Base-by-base conservation (phyloP, 371 early-diverging fungal genomes). In the Syncephalastrum racemosum region DNA sequence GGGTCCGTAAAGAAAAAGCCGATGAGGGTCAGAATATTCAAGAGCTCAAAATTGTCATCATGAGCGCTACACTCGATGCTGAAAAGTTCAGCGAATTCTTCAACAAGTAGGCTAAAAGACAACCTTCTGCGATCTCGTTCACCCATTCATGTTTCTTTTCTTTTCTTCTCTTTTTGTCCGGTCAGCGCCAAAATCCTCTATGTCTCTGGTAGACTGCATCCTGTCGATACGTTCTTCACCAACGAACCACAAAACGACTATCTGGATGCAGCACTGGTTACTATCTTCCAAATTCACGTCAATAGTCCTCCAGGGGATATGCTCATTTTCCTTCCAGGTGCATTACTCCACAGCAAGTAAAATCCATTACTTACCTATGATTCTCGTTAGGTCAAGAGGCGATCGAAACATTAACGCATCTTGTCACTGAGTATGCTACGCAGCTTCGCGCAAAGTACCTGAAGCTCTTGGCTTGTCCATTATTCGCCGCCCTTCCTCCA, bases 41-140 rank as follows among this genome's bases (percentile, higher is more conserved):
- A 55, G 81, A 90, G 65, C 77, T 97, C 16, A 96, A 92, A 72
- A 85, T 98, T 18, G 82, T 99, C 14, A 85, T 99, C 56, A 99
- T 99, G 99, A 93, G 92, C 69, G 99, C 99, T 13, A 99, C 99
- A 0, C 71, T 98, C 50, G 93, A 98, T 68, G 92, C 96, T 2
- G 92, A 93, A 53, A 84, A 88, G 54, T 97, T 98, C 58, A 87
- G 93, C 2, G 82, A 79, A 44, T 98, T 92, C 71, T 96, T 95
- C 68, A 84, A 92, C 70, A 64, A 77, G 80, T 80, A 67, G 60
- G 66, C 46, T 18, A 7, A 16, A 16, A 1, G 18, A 43, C 18
- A 19, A 7, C 36, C 3, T 27, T 31, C 10, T 62, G 51, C n/a
- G 15, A 58, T 45, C 55, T 24, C 4, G 20, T 18, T 18, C 10